These are phyloP conservation scores for Aspergillus alliaceus DNA, from an alignment of 2,329 filamentous ascomycete genomes.

Conservation along the genomic window DNA sequence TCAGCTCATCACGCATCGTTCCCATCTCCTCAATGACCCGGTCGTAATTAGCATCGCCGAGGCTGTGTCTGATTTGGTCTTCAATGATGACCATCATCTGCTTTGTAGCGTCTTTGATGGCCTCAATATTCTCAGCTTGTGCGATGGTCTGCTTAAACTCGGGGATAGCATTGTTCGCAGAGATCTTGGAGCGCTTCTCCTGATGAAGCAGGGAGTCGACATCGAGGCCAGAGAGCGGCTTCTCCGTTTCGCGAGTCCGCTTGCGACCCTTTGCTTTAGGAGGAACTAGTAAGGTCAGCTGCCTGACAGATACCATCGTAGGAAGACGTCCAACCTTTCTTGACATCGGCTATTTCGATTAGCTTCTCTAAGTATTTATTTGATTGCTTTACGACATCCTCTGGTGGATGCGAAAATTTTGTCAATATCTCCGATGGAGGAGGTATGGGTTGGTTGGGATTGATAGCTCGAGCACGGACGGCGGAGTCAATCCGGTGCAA, in stretches of 20 bases:
- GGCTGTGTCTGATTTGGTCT: conserved; percentile 67
- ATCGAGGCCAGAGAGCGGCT: conserved; percentile 87
- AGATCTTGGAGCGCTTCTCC: conserved; percentile 55
- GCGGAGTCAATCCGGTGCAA: conserved; percentile 89
- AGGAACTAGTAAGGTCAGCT: conserved; percentile 59
- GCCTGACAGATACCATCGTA: conserved; percentile 3
- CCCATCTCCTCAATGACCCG: conserved; percentile 73
- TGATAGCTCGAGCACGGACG: conserved; percentile 76
- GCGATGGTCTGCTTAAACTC: conserved; percentile 82
- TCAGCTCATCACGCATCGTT: conserved; percentile 75
- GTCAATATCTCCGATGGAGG: conserved; percentile 64
- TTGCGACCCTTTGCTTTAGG: conserved; percentile 75
- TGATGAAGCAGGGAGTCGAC: conserved; percentile 75
- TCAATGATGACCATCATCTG: conserved; percentile 75
- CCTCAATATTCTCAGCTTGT: conserved; percentile 58
- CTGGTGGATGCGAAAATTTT: conserved; percentile 71
- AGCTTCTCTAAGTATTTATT: conserved; percentile 62
- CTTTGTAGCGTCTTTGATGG: conserved; percentile 66
- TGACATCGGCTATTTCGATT: conserved; percentile 71
- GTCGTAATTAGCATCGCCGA: conserved; percentile 73
- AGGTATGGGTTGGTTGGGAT: conserved; percentile 65
- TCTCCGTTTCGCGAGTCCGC: conserved; percentile 65
- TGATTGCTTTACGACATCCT: conserved; percentile 62
- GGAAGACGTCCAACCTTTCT: conserved; percentile 61
- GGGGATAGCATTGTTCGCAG: conserved; percentile 75